Evolutionary conservation across 495 filamentous ascomycete species (phyloP).

Genomic region (Penicillium cosmopolitanum): DNA sequence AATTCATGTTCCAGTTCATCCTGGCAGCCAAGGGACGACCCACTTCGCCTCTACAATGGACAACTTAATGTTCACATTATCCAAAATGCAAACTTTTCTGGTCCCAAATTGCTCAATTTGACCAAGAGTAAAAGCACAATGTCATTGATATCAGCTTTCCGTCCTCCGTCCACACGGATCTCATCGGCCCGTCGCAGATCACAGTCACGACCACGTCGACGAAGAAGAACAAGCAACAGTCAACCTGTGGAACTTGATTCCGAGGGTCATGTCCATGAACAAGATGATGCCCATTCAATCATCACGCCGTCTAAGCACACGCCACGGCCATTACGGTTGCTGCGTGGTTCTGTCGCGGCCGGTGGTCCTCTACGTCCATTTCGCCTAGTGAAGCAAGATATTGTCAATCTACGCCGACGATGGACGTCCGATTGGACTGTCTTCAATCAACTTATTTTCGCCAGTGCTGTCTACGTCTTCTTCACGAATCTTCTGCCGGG

Average conservation of each 20-base stretch:
- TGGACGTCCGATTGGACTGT: conserved; percentile 68
- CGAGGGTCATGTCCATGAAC: conserved; percentile 24
- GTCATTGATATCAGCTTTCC: conserved; percentile 44
- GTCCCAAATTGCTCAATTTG: background rate
- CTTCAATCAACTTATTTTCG: conserved; percentile 73
- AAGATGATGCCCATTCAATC: conserved; percentile 44
- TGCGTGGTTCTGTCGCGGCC: conserved; percentile 42
- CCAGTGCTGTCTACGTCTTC: conserved; percentile 73
- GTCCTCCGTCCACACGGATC: conserved; percentile 38
- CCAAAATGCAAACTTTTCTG: background rate
- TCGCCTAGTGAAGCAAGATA: conserved; percentile 64
- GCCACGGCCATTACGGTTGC: conserved; percentile 33
- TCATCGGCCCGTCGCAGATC: conserved; percentile 30
- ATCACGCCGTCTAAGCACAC: conserved; percentile 51
- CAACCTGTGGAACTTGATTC: conserved; percentile 13
- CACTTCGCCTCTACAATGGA: too few species aligned
- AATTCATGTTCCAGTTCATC: too few species aligned
- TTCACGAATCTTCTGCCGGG: conserved; percentile 76
- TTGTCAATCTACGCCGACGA: conserved; percentile 54
- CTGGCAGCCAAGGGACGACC: too few species aligned
- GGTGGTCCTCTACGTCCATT: conserved; percentile 58
- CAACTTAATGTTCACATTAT: background rate
- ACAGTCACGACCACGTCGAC: conserved; percentile 25
- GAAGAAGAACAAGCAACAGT: conserved; percentile 20
- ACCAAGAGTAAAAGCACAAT: conserved; percentile 15